Conservation (phyloP, 2,329 filamentous ascomycete species). For the Elsinoe fawcettii region DNA sequence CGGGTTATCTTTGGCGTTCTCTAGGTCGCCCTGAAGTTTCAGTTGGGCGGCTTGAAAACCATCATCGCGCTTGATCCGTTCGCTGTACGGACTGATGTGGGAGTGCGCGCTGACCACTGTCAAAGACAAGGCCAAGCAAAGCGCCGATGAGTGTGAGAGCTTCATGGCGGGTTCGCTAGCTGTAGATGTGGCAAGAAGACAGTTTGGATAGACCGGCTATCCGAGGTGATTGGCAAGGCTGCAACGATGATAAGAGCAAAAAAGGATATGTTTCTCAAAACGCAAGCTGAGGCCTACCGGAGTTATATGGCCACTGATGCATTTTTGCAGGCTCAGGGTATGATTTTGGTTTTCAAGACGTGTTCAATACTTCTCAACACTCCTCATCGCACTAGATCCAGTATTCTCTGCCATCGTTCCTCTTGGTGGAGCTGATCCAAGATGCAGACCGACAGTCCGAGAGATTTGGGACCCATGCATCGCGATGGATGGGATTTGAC, state of each 20-base stretch:
- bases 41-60: neutral
- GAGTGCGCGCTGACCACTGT: neutral
- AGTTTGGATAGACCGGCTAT: neutral
- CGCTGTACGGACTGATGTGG: neutral
- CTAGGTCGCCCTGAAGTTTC: neutral
- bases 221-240: neutral
- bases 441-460: neutral
- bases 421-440: neutral
- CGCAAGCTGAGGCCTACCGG: neutral
- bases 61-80: neutral
- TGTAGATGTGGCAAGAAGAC: neutral
- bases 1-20: neutral
- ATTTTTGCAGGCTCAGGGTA: neutral
- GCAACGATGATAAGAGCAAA: neutral
- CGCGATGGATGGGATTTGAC: neutral
- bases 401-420: neutral
- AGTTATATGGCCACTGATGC: neutral
- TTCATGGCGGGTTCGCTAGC: conserved; percentile 1
- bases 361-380: neutral
- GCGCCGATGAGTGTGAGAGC: neutral
- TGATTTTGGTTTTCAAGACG: neutral
- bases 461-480: neutral
- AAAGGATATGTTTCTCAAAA: neutral
- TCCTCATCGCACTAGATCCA: neutral
- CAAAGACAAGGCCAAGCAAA: conserved; percentile 6